phyloP scores from a whole-genome alignment of 2,329 filamentous ascomycete genomes.

The Scedosporium boydii region DNA sequence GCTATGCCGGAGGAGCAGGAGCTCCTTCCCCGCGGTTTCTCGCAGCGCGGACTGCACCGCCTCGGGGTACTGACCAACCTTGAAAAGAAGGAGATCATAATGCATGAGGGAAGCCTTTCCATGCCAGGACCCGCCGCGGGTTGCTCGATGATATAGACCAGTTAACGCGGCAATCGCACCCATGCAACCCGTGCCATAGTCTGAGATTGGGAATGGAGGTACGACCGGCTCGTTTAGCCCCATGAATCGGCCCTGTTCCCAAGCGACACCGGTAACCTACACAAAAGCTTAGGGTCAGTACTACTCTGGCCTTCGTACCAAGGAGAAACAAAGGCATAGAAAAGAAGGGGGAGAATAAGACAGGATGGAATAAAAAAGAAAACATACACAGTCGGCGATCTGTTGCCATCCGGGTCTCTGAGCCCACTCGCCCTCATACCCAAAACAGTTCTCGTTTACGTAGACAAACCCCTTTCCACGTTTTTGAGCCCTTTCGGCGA shows the following conservation, averaged over 20 bases:
- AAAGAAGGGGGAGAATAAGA: neutral
- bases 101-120: slow-evolving; percentile 17
- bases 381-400: slow-evolving; percentile 47
- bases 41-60: slow-evolving; percentile 9
- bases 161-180: slow-evolving; percentile 13
- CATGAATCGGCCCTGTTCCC: slow-evolving; percentile 53
- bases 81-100: slow-evolving; percentile 18
- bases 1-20: slow-evolving; percentile 47
- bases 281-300: neutral
- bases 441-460: slow-evolving; percentile 64
- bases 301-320: too few species aligned
- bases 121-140: slow-evolving; percentile 13
- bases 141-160: slow-evolving; percentile 12
- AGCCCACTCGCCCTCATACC: slow-evolving; percentile 38
- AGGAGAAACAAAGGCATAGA: too few species aligned
- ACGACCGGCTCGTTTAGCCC: slow-evolving; percentile 53
- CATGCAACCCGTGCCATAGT: slow-evolving; percentile 15
- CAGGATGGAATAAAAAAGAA: neutral
- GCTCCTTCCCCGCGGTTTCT: slow-evolving; percentile 36
- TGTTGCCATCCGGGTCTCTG: slow-evolving; percentile 61
- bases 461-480: slow-evolving; percentile 56
- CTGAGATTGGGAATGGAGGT: slow-evolving; percentile 49
- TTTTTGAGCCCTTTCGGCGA: slow-evolving; percentile 30
- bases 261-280: slow-evolving; percentile 39
- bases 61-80: slow-evolving; percentile 13